A percentile compares a stretch with the other conserved stretches of the same genome.
phyloP scores from a whole-genome alignment of 2,329 filamentous ascomycete genomes.

The Verticillium tricorpus region DNA sequence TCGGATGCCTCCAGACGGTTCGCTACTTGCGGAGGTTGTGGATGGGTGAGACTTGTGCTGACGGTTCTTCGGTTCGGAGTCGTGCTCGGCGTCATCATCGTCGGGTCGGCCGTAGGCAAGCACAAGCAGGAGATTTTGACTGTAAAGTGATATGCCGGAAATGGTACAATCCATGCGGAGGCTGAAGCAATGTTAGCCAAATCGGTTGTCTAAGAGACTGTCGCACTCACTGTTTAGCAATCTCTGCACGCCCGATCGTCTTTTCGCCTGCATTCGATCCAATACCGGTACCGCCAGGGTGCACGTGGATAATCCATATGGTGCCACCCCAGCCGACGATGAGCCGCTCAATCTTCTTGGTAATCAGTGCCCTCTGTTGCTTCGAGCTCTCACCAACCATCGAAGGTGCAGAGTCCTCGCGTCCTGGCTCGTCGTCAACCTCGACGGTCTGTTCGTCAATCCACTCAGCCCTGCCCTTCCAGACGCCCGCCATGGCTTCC shows the following conservation, averaged over 20 bases:
- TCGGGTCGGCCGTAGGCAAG: constrained; percentile 81
- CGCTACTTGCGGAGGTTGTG: constrained; percentile 44
- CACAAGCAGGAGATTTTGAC: constrained; percentile 82
- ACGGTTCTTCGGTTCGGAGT: constrained; percentile 22
- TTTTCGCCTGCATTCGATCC: constrained; percentile 66
- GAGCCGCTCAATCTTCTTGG: constrained; percentile 65
- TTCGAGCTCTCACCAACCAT: constrained; percentile 42
- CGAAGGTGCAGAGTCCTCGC: constrained; percentile 29
- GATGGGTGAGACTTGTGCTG: constrained; percentile 39
- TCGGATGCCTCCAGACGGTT: constrained; percentile 60
- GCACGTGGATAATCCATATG: constrained; percentile 92
- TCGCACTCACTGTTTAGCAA: constrained; percentile 77
- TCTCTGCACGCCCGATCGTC: constrained; percentile 76
- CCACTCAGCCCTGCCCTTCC: constrained; percentile 92
- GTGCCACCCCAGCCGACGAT: constrained; percentile 94
- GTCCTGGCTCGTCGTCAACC: constrained; percentile 54
- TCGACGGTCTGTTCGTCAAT: constrained; percentile 81
- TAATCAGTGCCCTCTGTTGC: constrained; percentile 42
- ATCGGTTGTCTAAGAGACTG: neutral
- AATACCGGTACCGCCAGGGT: constrained; percentile 64
- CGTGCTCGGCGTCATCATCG: constrained; percentile 51
- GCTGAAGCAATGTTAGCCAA: constrained; percentile 39
- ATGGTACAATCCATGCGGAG: constrained; percentile 96
- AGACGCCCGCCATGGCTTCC: constrained; percentile 95
- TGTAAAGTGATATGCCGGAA: constrained; percentile 95